Evolutionary conservation across 805 yeast species (phyloP), one percentile per base, ranked within the genome.

Genomic region (Saccharomycopsis sp.): DNA sequence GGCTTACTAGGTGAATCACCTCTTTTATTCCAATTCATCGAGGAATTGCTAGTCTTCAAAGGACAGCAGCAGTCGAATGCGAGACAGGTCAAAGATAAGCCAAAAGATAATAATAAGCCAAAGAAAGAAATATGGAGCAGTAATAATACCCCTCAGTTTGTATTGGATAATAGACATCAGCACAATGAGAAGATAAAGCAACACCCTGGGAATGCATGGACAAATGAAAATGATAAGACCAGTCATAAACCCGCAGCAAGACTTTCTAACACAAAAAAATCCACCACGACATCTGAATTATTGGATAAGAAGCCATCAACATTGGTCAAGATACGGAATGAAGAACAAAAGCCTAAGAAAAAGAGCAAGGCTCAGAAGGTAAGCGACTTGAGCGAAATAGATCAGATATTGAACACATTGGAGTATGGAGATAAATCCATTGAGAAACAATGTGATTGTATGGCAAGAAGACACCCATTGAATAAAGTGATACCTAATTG

Each of bases 401-500:
- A 87, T 59, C 81, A 82, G 1, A 84, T 84, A 0, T 70, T 87
- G 50, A 71, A 75, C 62, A 78, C 82, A 59, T 67, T 84, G 64
- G 85, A 87, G 62, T 62, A 77, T 2, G 67, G 68, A 5, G 62
- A 57, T 2, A 61, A 64, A 58, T 61, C 64, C 17, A 61, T 61
- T 22, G 65, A 66, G 12, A 68, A 75, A 19, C 68, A 65, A 2
- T 92, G 98, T 68, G 81, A 86, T 62, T 92, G 98, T 67, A 88
- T 86, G 83, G 97, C 93, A 0, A 81, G 87, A 0, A 75, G 87
- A 60, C 99, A 94, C 68, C 96, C 97, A 2, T 72, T 94, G 34
- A 87, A 90, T 62, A 96, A 89, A 58, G 79, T 87, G 63, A 94
- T 96, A 1, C 98, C 99, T 0, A 94, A 94, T 69, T 94, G 99